Percentiles rank a stretch among this genome's conserved stretches.
Evolutionary conservation across 805 yeast species (phyloP).

Genomic region (Lipomyces oligophaga): DNA sequence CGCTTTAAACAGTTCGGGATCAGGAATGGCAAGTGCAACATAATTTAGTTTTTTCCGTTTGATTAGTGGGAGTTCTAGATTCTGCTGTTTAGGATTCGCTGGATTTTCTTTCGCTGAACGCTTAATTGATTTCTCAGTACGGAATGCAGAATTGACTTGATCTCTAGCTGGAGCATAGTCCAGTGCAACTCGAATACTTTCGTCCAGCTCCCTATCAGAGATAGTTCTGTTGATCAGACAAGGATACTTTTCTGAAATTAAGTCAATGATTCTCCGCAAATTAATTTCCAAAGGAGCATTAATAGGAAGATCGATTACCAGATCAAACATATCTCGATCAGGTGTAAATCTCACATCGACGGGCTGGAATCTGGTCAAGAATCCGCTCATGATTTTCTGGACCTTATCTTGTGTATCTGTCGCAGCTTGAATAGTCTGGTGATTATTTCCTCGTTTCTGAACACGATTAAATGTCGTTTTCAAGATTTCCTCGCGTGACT

Average conservation of each 20-base stretch:
- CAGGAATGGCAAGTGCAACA: constrained; percentile 16
- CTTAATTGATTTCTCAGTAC: constrained; percentile 35
- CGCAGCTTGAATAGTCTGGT: constrained; percentile 67
- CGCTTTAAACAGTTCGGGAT: neutral
- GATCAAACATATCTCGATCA: constrained; percentile 59
- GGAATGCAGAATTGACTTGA: neutral
- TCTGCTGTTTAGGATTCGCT: constrained; percentile 12
- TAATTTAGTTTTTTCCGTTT: constrained; percentile 4
- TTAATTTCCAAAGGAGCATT: constrained; percentile 50
- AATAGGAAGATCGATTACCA: constrained; percentile 56
- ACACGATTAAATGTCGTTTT: constrained; percentile 59
- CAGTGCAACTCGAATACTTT: constrained; percentile 53
- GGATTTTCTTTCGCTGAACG: constrained; percentile 5
- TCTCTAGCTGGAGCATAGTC: constrained; percentile 50
- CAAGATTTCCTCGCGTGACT: constrained; percentile 8
- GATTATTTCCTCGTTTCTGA: constrained; percentile 72
- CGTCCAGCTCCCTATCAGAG: constrained; percentile 41
- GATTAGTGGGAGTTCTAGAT: neutral
- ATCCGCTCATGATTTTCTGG: constrained; percentile 65
- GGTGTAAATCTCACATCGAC: constrained; percentile 49
- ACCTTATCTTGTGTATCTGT: constrained; percentile 50
- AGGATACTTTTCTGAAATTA: constrained; percentile 45
- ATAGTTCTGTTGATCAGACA: constrained; percentile 44
- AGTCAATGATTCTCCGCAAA: constrained; percentile 43
- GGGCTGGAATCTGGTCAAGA: constrained; percentile 64